Evolutionary conservation across 192 early-diverging fungal species (phyloP).

Genomic region (Chytriomyces sp.): DNA sequence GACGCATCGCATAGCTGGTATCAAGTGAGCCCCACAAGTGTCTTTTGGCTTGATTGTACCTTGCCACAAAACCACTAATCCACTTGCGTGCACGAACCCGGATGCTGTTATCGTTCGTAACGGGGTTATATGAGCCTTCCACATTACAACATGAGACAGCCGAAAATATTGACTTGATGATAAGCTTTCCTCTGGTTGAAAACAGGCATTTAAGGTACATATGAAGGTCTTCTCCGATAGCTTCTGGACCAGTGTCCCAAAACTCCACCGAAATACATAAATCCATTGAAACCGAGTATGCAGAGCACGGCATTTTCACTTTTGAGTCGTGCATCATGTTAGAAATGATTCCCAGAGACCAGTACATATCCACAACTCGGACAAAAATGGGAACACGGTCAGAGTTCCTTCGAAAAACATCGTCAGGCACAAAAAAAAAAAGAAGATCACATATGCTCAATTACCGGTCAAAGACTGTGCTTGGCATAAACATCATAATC

Average conservation of each 20-base stretch:
- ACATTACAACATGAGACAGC: constrained; percentile 67
- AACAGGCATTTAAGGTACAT: constrained; percentile 84
- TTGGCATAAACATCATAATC: constrained; percentile 61
- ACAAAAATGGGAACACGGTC: constrained; percentile 72
- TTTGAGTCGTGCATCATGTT: constrained; percentile 68
- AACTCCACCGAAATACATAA: constrained; percentile 69
- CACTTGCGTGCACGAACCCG: not conserved
- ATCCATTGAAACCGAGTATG: constrained; percentile 74
- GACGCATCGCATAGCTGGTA: constrained; percentile 60
- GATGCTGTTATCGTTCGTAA: not conserved
- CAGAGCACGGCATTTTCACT: constrained; percentile 74
- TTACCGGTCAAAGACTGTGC: constrained; percentile 59
- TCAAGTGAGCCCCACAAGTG: constrained; percentile 78
- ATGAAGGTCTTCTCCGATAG: constrained; percentile 83
- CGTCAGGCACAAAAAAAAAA: constrained; percentile 21
- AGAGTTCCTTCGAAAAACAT: constrained; percentile 61
- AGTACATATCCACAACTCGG: constrained; percentile 71
- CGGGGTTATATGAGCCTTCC: constrained; percentile 36
- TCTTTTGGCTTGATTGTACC: constrained; percentile 72
- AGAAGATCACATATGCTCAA: not conserved
- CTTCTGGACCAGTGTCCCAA: constrained; percentile 77
- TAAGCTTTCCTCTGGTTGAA: constrained; percentile 65
- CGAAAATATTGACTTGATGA: constrained; percentile 70
- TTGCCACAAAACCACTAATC: constrained; percentile 51
- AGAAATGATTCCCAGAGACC: constrained; percentile 75